Percentiles rank a stretch among this genome's conserved stretches.
phyloP scores from a whole-genome alignment of 805 yeast species.

The Candida broadrunensis region DNA sequence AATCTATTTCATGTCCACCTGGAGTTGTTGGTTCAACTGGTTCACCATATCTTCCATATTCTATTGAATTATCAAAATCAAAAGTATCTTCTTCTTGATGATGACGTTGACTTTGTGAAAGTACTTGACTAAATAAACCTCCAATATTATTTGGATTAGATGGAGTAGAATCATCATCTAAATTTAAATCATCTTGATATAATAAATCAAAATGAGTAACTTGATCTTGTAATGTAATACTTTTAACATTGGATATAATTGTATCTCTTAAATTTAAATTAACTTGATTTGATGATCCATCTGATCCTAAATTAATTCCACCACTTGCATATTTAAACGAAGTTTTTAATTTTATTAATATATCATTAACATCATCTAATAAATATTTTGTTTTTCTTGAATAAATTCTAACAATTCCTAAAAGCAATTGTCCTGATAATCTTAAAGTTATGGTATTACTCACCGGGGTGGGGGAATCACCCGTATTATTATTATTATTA shows the following conservation, averaged over 20 bases:
- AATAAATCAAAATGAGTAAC: slow-evolving; percentile 75
- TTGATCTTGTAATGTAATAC: slow-evolving; percentile 68
- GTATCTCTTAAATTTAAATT: slow-evolving; percentile 61
- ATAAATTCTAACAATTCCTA: slow-evolving; percentile 85
- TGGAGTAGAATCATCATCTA: slow-evolving; percentile 20
- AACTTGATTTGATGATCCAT: slow-evolving; percentile 35
- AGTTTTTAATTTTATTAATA: slow-evolving; percentile 65
- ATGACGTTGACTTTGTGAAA: slow-evolving; percentile 16
- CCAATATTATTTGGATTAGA: slow-evolving; percentile 4
- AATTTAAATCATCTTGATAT: slow-evolving; percentile 54
- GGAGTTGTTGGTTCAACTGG: slow-evolving; percentile 3
- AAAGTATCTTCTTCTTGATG: slow-evolving; percentile 32
- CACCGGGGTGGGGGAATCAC: too few species aligned
- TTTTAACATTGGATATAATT: slow-evolving; percentile 55
- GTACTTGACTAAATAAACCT: slow-evolving; percentile 20
- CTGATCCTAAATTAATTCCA: slow-evolving; percentile 13
- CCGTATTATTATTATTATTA: neutral
- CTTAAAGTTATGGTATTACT: slow-evolving; percentile 70
- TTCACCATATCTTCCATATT: slow-evolving; percentile 50
- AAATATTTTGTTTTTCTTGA: slow-evolving; percentile 81
- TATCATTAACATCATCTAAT: slow-evolving; percentile 79
- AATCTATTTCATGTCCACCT: slow-evolving; percentile 14
- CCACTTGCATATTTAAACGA: slow-evolving; percentile 51
- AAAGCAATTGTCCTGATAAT: slow-evolving; percentile 78
- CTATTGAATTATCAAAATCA: slow-evolving; percentile 54